Evolutionary conservation across 306 rosid genomes (phyloP), one percentile per base, ranked within the genome.

Genomic region (Rosa persica): DNA sequence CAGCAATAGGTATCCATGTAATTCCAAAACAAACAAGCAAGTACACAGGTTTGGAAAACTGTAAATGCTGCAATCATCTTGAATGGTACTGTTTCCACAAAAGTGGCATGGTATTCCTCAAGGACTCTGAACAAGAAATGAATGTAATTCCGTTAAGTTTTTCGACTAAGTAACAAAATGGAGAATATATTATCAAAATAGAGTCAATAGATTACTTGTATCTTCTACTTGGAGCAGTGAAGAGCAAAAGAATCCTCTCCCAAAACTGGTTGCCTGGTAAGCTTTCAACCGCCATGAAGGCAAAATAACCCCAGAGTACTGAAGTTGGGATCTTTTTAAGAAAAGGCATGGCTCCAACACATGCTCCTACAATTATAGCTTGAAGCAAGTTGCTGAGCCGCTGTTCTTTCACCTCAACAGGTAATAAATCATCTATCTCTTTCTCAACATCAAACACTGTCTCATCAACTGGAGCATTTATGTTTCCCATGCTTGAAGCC

Each of bases 241-340:
- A 87, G 42, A 87, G 86, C 36, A 88, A 77, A 20, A 92, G 79
- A 82, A 92, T 88, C 78, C 94, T 85, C 76, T 92, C 97, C 97
- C 97, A 92, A 71, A 85, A 92, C 73, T 92, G 94, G 85, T 92
- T 92, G 22, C 97, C 97, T 0, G 97, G 97, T 72, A 90, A 85
- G 86, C 87, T 92, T 79, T 92, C 97, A 70, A 89, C 86, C 80
- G 97, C 97, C 97, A 89, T 91, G 82, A 89, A 91, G 67, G 97
- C 97, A 78, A 91, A 91, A 84, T 91, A 91, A 44, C 97, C 97
- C 92, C 93, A 92, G 64, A 91, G 89, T 66, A 91, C 90, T 9
- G 97, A 89, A 25, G 94, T 91, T 48, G 97, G 97, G 81, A 89
- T 91, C 92, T 34, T 91, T 87, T 88, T 90, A 64, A 90, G 84